Evolutionary conservation across 768 basidiomycete genomes (phyloP).

Genomic region (Pholiota molesta): DNA sequence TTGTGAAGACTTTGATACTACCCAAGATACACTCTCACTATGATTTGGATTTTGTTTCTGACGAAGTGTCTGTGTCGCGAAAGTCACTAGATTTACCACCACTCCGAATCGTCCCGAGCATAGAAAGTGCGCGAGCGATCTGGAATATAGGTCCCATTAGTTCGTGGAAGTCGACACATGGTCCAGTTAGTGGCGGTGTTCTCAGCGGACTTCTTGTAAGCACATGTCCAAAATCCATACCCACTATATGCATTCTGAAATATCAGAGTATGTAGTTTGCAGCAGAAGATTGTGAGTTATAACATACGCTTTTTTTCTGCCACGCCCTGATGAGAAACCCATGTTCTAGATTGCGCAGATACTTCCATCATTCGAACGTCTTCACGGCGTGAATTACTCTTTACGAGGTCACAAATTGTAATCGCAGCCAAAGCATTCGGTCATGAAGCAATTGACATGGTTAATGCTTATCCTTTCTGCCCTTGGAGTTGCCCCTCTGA

Average conservation of each 20-base stretch:
- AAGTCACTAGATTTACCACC: conserved; percentile 30
- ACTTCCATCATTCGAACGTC: conserved; percentile 78
- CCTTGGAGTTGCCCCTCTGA: conserved; percentile 2
- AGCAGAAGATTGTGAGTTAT: conserved; percentile 83
- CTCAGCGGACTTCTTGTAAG: conserved; percentile 71
- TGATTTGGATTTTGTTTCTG: conserved; percentile 67
- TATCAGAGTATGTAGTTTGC: conserved; percentile 65
- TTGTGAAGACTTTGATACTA: conserved; percentile 71
- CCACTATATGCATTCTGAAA: background rate
- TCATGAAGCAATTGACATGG: conserved; percentile 91
- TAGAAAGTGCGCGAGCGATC: conserved; percentile 81
- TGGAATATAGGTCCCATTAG: conserved; percentile 74
- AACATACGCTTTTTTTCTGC: background rate
- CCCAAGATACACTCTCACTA: conserved; percentile 79
- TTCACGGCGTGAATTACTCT: conserved; percentile 77
- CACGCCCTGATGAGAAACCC: background rate
- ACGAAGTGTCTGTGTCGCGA: conserved; percentile 38
- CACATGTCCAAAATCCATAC: background rate
- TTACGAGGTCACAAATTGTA: conserved; percentile 81
- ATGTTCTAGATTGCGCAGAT: conserved; percentile 78
- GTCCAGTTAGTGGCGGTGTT: conserved; percentile 49
- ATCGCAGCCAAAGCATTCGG: conserved; percentile 83
- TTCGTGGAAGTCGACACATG: conserved; percentile 59
- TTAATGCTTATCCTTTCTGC: conserved; percentile 24
- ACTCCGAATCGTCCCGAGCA: conserved; percentile 72